phyloP scores from a whole-genome alignment of 345 rosid species.

The Geranium brycei region DNA sequence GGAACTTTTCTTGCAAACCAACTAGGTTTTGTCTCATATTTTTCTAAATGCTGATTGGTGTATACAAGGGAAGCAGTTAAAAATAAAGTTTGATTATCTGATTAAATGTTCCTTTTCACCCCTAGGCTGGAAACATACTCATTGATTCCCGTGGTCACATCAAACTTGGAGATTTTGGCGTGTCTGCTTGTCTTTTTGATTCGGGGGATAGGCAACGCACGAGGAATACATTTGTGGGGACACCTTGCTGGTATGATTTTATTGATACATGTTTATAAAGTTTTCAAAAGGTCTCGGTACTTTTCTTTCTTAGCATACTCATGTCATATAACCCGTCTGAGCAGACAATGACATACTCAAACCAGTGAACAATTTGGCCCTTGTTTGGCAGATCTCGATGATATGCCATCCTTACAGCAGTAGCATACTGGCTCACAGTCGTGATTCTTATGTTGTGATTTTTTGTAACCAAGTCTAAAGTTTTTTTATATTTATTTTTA shows the following conservation, averaged over 20 bases:
- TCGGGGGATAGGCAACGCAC: constrained; percentile 95
- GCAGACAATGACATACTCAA: background rate
- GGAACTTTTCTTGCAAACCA: no score
- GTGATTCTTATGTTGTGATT: background rate
- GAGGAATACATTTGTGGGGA: constrained; percentile 98
- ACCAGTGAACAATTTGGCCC: background rate
- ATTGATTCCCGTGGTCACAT: constrained; percentile 66
- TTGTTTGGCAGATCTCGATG: no score
- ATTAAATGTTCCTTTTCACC: constrained; percentile 3
- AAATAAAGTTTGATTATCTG: no score
- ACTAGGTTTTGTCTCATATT: no score
- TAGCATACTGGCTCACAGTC: background rate
- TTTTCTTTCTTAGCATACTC: background rate
- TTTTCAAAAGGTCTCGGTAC: background rate
- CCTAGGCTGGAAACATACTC: constrained; percentile 87
- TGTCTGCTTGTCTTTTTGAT: constrained; percentile 94
- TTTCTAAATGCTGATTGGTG: no score
- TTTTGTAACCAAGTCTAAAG: background rate
- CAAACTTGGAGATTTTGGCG: constrained; percentile 95
- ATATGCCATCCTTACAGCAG: no score
- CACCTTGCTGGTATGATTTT: constrained; percentile 84
- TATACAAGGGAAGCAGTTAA: no score
- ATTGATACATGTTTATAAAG: background rate
- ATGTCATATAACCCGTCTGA: background rate
- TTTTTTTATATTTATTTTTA: constrained; percentile 9